Conservation (phyloP, 148 eudicot genomes). For the Nyssa sinensis region DNA sequence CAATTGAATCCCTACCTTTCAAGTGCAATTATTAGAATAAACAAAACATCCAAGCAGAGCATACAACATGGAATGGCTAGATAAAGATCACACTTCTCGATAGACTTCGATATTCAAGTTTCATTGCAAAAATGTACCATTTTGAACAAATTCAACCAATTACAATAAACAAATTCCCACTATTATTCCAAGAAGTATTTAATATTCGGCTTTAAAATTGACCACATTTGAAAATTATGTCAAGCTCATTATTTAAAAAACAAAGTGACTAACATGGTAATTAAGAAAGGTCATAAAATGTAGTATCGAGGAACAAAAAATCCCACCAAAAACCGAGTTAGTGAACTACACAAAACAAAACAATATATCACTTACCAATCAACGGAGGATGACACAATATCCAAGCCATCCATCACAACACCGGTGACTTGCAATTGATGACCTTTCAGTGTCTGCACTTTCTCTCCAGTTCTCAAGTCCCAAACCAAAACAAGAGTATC, state of each 20-base stretch:
- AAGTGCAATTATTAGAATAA: neutral
- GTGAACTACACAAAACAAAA: neutral
- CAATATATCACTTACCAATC: constrained; percentile 74
- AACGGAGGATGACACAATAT: constrained; percentile 69
- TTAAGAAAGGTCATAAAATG: neutral
- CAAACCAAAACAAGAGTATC: constrained; percentile 74
- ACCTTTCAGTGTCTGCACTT: constrained; percentile 56
- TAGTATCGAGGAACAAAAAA: neutral
- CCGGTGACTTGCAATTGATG: constrained; percentile 89
- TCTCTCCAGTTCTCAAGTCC: constrained; percentile 76
- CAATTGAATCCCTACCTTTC: neutral
- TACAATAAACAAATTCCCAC: no score
- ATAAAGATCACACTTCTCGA: neutral
- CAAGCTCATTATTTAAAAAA: neutral
- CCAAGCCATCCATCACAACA: constrained; percentile 65
- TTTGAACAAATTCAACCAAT: no score
- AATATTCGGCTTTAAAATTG: no score
- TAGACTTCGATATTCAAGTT: neutral
- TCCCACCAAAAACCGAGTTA: neutral
- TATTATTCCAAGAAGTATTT: no score
- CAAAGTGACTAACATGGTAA: neutral
- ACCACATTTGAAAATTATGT: neutral
- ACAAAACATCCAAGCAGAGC: neutral
- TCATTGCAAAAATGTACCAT: neutral
- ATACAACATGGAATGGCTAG: neutral